A percentile compares a stretch with the other conserved stretches of the same genome.
Evolutionary conservation across 495 filamentous ascomycete genomes (phyloP).

Genomic region (Penicillium atrosanguineum): DNA sequence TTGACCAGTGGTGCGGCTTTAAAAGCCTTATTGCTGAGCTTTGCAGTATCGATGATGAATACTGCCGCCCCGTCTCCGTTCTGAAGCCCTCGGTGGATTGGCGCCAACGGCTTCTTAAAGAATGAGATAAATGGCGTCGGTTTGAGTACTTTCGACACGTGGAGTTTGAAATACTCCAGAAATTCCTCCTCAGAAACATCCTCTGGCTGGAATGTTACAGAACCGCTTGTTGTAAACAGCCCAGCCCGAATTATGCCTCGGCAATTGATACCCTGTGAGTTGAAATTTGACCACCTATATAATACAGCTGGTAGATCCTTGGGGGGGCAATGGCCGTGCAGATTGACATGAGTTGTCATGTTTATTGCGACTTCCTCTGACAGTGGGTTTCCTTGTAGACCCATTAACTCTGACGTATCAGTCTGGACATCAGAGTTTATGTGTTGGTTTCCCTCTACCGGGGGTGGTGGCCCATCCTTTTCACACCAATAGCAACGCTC

Average conservation of each 20-base stretch:
- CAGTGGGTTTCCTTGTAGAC: too few species aligned
- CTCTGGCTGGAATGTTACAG: slow-evolving; percentile 10
- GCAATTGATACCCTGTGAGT: slow-evolving; percentile 34
- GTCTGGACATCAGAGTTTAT: neutral
- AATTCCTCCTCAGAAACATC: slow-evolving; percentile 18
- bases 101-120: slow-evolving; percentile 19
- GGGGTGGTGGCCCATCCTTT: neutral
- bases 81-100: slow-evolving; percentile 33
- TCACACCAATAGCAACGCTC: neutral
- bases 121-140: slow-evolving; percentile 37
- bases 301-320: slow-evolving; percentile 25
- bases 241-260: slow-evolving; percentile 20
- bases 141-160: slow-evolving; percentile 18
- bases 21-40: slow-evolving; percentile 22
- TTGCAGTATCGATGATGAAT: slow-evolving; percentile 29
- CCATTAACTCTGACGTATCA: neutral
- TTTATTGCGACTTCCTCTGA: neutral
- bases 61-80: slow-evolving; percentile 26
- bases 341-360: neutral
- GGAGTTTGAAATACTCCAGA: slow-evolving; percentile 18
- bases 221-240: slow-evolving; percentile 15
- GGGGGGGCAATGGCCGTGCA: neutral
- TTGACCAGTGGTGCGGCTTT: slow-evolving; percentile 23
- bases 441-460: neutral
- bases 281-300: slow-evolving; percentile 36